phyloP scores from a whole-genome alignment of 305 asterid species.

The Striga hermonthica region DNA sequence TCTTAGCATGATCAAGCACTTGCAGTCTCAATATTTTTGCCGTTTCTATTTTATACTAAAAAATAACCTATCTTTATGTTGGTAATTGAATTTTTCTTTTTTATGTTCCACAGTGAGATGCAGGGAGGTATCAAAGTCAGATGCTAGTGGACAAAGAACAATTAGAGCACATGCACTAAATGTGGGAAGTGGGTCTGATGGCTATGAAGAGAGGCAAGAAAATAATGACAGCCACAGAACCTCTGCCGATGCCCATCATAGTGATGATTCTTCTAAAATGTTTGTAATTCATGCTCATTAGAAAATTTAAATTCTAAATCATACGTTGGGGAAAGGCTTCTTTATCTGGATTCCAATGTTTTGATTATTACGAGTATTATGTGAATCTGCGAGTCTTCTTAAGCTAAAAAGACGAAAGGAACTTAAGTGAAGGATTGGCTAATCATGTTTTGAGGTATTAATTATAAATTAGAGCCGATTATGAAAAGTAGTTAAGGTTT shows the following conservation, averaged over 20 bases:
- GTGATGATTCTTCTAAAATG: conserved; percentile 30
- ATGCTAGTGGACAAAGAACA: conserved; percentile 22
- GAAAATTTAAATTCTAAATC: background rate
- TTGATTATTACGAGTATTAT: background rate
- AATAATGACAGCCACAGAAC: conserved; percentile 31
- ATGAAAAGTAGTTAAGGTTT: too few relatives aligned
- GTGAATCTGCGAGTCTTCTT: background rate
- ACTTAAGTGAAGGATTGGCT: too few relatives aligned
- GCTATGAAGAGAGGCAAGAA: conserved; percentile 34
- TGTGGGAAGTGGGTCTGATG: conserved; percentile 36
- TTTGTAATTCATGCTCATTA: conserved; percentile 26
- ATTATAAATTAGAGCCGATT: too few relatives aligned
- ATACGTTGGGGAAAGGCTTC: background rate
- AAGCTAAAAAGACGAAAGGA: background rate
- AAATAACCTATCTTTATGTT: too few relatives aligned
- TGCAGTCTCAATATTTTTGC: too few relatives aligned
- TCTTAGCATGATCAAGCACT: too few relatives aligned
- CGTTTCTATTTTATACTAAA: too few relatives aligned
- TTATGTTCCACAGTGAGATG: conserved; percentile 25
- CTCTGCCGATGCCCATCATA: conserved; percentile 27
- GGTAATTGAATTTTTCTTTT: background rate
- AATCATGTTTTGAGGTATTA: too few relatives aligned
- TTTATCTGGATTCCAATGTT: background rate
- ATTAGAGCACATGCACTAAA: conserved; percentile 32
- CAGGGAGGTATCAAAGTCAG: conserved; percentile 16